phyloP scores from a whole-genome alignment of 306 rosid species.

The Lagenaria siceraria region DNA sequence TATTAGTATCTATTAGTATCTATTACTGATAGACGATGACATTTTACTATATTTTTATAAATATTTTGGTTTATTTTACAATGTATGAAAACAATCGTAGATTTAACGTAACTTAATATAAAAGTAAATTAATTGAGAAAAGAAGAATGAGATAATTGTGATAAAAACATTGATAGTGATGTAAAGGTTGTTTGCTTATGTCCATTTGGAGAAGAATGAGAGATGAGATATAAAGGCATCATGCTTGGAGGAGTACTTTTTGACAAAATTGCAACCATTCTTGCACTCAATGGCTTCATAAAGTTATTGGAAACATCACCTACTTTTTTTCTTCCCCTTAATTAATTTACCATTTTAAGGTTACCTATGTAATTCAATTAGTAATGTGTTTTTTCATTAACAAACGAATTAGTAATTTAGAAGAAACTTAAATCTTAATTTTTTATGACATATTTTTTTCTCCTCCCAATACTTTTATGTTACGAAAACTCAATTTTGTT shows the following conservation, averaged over 20 bases:
- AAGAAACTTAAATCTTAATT: too few relatives aligned
- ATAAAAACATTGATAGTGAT: background rate
- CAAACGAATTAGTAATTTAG: too few relatives aligned
- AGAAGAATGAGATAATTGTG: background rate
- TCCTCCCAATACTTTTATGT: too few relatives aligned
- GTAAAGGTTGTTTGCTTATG: background rate
- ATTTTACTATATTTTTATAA: too few relatives aligned
- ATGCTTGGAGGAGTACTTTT: background rate
- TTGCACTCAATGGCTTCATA: background rate
- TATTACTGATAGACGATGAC: too few relatives aligned
- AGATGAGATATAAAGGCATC: conserved; percentile 1
- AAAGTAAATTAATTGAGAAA: too few relatives aligned
- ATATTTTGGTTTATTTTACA: too few relatives aligned
- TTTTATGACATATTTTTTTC: too few relatives aligned
- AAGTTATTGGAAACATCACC: background rate
- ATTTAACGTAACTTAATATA: too few relatives aligned
- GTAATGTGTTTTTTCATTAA: background rate
- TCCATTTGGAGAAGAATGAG: background rate
- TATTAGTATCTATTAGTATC: too few relatives aligned
- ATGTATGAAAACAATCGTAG: too few relatives aligned
- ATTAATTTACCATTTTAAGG: background rate
- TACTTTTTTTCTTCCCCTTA: background rate
- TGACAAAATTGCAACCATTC: conserved; percentile 2
- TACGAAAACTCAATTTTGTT: too few relatives aligned
- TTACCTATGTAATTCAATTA: background rate